Evolutionary conservation across 2,329 filamentous ascomycete genomes (phyloP).

Genomic region (Epichloe sibirici): DNA sequence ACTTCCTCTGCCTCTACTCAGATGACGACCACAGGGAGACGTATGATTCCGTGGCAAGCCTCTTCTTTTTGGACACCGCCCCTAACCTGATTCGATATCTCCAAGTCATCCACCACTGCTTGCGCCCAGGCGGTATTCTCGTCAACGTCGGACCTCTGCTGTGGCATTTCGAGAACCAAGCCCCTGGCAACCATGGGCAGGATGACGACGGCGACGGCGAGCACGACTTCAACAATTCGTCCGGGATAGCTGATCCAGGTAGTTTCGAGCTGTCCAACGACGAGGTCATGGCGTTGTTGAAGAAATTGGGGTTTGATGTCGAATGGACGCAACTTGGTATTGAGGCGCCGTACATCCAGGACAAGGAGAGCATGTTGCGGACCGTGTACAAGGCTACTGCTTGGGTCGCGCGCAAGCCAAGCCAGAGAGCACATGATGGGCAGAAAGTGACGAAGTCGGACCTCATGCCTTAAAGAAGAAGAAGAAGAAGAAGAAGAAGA

Average conservation of each 20-base stretch:
- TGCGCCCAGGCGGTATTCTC: conserved; percentile 67
- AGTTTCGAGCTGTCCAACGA: conserved; percentile 84
- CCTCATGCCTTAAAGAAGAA: too few relatives aligned
- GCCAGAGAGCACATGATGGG: not conserved
- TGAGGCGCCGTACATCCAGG: conserved; percentile 78
- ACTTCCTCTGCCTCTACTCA: conserved; percentile 81
- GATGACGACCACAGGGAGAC: conserved; percentile 43
- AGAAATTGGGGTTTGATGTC: conserved; percentile 64
- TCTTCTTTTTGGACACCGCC: conserved; percentile 96
- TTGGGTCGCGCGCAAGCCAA: conserved; percentile 72
- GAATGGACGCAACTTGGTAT: conserved; percentile 47
- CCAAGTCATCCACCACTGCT: conserved; percentile 66
- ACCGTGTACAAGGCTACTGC: conserved; percentile 68
- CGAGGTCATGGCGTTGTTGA: conserved; percentile 68
- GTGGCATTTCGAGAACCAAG: conserved; percentile 86
- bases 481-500: too few relatives aligned
- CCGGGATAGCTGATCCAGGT: conserved; percentile 77
- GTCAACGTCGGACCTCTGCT: conserved; percentile 83
- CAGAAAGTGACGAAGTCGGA: not conserved
- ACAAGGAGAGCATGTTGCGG: conserved; percentile 73
- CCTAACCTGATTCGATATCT: conserved; percentile 88
- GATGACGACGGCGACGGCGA: conserved; percentile 39
- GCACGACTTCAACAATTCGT: conserved; percentile 34
- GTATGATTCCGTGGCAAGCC: conserved; percentile 76
- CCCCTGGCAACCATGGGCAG: conserved; percentile 43